These are phyloP conservation scores for Myrica gale DNA, from an alignment of 306 rosid genomes.

Conservation along the genomic window DNA sequence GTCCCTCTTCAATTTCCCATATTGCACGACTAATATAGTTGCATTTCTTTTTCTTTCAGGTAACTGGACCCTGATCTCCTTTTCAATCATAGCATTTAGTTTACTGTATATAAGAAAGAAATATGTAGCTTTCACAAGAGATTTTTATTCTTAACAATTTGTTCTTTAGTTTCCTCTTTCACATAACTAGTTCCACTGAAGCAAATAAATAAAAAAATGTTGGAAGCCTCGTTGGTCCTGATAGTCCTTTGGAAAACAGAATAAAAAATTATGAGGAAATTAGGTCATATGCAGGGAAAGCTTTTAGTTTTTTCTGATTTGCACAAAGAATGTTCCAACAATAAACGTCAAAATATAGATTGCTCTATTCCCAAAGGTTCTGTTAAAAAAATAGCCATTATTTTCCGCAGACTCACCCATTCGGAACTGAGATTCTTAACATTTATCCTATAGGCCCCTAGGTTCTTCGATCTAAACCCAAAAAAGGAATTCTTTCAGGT, in stretches of 20 bases:
- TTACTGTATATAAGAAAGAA: neutral
- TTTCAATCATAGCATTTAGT: neutral
- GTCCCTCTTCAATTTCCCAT: neutral
- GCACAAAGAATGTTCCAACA: neutral
- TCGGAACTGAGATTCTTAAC: neutral
- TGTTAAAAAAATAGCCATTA: neutral
- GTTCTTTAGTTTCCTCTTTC: no score
- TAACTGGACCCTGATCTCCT: neutral
- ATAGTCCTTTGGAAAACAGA: neutral
- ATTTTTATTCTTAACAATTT: no score
- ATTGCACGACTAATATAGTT: neutral
- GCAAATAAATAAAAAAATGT: neutral
- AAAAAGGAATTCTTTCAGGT: neutral
- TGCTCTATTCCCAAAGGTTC: neutral
- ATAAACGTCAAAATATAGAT: neutral
- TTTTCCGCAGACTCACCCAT: neutral
- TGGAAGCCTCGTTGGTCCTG: neutral
- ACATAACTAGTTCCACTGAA: neutral
- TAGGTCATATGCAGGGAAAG: neutral
- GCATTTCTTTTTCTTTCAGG: neutral
- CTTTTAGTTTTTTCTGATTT: neutral
- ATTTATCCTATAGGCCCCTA: no score
- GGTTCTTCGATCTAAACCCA: neutral
- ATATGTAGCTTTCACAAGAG: no score
- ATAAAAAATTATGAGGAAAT: neutral